Evolutionary conservation across 2,329 filamentous ascomycete genomes (phyloP).

Genomic region (Cladorrhinum sp.): DNA sequence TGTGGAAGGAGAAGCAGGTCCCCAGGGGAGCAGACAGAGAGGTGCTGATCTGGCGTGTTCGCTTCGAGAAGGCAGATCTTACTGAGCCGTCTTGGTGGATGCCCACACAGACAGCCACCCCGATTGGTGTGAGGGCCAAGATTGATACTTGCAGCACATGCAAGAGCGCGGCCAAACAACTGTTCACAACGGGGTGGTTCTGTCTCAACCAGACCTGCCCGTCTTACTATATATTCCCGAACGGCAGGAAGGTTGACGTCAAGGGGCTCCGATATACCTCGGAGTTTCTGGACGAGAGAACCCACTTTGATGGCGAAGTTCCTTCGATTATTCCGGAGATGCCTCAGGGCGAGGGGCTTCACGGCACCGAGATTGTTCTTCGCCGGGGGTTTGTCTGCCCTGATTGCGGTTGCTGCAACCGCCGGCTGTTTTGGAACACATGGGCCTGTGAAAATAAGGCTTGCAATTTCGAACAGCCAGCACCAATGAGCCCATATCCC

Average conservation of each 20-base stretch:
- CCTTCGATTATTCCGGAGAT: constrained; percentile 37
- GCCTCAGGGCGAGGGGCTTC: constrained; percentile 33
- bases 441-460: constrained; percentile 58
- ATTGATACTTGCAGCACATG: constrained; percentile 41
- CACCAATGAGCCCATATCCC: constrained; percentile 35
- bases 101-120: not conserved
- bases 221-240: constrained; percentile 46
- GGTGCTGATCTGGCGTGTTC: constrained; percentile 48
- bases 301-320: constrained; percentile 38
- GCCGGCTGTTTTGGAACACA: constrained; percentile 56
- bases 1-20: constrained; percentile 61
- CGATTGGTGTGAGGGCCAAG: not conserved
- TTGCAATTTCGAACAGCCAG: constrained; percentile 31
- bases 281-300: constrained; percentile 55
- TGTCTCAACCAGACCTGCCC: constrained; percentile 42
- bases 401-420: constrained; percentile 58
- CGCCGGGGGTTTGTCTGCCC: constrained; percentile 67
- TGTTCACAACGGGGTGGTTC: constrained; percentile 33
- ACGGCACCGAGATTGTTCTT: constrained; percentile 48
- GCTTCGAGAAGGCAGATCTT: constrained; percentile 62
- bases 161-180: constrained; percentile 34
- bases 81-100: constrained; percentile 56
- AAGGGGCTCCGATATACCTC: constrained; percentile 48
- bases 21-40: constrained; percentile 33
- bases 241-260: constrained; percentile 22